A percentile compares a stretch with the other conserved stretches of the same genome.
These are phyloP conservation scores for Apocynum venetum DNA, from an alignment of 257 asterid genomes.

Conservation along the genomic window DNA sequence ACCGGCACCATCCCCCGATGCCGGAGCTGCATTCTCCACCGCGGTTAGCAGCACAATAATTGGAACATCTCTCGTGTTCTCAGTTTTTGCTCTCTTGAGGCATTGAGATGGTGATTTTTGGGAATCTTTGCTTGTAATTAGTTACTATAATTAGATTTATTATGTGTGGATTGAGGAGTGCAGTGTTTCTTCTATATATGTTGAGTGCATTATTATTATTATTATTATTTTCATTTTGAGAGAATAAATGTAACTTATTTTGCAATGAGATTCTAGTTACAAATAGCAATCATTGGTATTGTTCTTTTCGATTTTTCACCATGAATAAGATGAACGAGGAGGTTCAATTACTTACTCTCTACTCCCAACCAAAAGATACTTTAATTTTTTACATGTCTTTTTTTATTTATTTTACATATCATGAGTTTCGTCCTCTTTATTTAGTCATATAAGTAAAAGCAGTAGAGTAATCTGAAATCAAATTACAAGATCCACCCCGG, in stretches of 20 bases:
- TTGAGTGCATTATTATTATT: not conserved
- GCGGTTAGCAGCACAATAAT: constrained; percentile 1
- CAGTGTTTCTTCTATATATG: not conserved
- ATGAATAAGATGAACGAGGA: no score
- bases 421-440: no score
- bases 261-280: no score
- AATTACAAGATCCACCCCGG: no score
- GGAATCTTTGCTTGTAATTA: not conserved
- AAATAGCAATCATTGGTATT: no score
- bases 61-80: constrained; percentile 3
- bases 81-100: constrained; percentile 7
- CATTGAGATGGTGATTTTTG: not conserved
- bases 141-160: not conserved
- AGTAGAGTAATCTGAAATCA: no score
- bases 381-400: no score
- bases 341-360: no score
- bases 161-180: not conserved
- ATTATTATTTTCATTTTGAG: not conserved
- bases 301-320: no score
- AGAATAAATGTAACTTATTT: not conserved
- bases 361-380: no score
- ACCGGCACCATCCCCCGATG: constrained; percentile 17
- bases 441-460: no score
- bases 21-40: constrained; percentile 12
- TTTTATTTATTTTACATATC: no score